These are phyloP conservation scores for Boletus vinaceobasis DNA, from an alignment of 768 basidiomycete species.

Conservation along the genomic window DNA sequence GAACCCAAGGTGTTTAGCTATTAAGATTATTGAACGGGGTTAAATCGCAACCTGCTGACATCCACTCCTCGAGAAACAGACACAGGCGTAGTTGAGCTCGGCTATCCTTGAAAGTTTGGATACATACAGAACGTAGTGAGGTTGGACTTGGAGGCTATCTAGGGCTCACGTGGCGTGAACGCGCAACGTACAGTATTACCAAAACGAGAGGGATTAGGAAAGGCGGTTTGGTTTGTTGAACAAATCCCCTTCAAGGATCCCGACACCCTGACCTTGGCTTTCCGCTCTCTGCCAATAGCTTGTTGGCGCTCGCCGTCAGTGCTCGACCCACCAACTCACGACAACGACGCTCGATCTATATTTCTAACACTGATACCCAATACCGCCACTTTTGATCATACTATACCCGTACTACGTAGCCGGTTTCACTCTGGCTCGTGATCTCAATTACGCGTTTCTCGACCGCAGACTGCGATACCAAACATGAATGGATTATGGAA, in stretches of 20 bases:
- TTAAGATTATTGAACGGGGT: background rate
- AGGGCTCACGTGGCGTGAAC: background rate
- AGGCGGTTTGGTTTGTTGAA: slow-evolving; percentile 7
- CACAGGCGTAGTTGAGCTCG: background rate
- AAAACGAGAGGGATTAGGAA: slow-evolving; percentile 10
- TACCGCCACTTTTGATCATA: slow-evolving; percentile 1
- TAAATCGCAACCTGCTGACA: background rate
- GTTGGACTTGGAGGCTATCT: too few relatives aligned
- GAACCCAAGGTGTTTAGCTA: background rate
- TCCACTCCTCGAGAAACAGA: background rate
- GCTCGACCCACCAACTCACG: background rate
- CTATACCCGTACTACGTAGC: background rate
- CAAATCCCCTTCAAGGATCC: background rate
- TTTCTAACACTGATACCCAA: slow-evolving; percentile 5
- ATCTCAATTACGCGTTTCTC: slow-evolving; percentile 12
- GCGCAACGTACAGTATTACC: background rate
- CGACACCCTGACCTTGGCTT: background rate
- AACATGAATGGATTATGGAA: slow-evolving; percentile 46
- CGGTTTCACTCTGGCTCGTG: slow-evolving; percentile 5
- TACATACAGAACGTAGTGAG: background rate
- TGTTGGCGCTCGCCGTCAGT: background rate
- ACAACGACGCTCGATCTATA: slow-evolving; percentile 2
- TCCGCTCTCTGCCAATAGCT: background rate
- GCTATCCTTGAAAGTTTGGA: background rate
- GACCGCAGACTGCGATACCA: slow-evolving; percentile 2